Conservation (phyloP, 768 basidiomycete species). For the Trichaptum fuscoviolaceum region DNA sequence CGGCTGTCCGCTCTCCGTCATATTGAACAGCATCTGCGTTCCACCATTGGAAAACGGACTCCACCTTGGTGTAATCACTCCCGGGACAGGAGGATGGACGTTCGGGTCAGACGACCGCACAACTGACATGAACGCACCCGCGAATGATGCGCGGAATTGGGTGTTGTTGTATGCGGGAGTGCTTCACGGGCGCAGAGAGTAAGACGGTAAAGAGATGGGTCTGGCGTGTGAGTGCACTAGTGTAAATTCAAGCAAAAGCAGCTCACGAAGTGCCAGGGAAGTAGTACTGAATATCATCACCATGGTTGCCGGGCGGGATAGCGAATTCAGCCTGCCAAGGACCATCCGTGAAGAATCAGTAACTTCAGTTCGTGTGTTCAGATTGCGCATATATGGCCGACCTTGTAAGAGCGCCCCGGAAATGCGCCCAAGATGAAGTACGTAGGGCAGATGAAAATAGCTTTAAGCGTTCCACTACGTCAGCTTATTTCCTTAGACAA, state of each 20-base stretch:
- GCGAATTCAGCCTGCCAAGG: conserved; percentile 44
- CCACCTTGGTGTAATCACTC: conserved; percentile 29
- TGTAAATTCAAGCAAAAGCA: neutral
- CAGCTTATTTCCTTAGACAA: neutral
- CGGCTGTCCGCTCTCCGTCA: conserved; percentile 17
- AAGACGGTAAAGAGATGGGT: neutral
- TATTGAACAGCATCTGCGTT: conserved; percentile 45
- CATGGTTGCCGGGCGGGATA: conserved; percentile 36
- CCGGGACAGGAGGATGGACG: conserved; percentile 8
- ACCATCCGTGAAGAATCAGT: no score
- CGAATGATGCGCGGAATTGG: conserved; percentile 24
- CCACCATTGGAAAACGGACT: conserved; percentile 20
- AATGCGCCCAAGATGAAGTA: conserved; percentile 34
- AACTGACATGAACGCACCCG: conserved; percentile 21
- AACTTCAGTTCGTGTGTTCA: no score
- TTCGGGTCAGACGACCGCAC: conserved; percentile 18
- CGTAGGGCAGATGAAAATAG: conserved; percentile 42
- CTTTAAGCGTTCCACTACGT: conserved; percentile 14
- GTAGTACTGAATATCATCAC: conserved; percentile 23
- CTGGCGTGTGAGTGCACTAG: neutral
- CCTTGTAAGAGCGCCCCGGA: conserved; percentile 9
- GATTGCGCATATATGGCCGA: neutral
- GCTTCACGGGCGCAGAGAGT: neutral
- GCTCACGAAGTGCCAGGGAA: conserved; percentile 3
- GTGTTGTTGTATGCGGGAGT: conserved; percentile 20